Evolutionary conservation across 257 asterid species (phyloP), one percentile per base, ranked within the genome.

Genomic region (Pogostemon cablin): DNA sequence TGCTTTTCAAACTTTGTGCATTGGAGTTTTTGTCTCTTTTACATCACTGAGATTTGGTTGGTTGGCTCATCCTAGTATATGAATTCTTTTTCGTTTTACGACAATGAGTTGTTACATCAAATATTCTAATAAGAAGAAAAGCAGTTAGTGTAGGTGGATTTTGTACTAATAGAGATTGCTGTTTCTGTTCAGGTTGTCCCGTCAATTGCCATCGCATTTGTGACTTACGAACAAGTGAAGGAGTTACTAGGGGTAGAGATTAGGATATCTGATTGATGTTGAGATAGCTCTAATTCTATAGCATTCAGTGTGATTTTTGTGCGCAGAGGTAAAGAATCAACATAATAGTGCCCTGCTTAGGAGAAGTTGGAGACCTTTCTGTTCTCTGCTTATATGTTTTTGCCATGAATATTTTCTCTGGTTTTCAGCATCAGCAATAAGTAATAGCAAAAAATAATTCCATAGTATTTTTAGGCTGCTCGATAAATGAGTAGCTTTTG

Each of bases 191-290:
- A 92, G 98, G 98, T 92, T 47, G 96, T 89, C 38, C 98, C 98
- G 20, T 92, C 98, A 63, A 92, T 92, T 76, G 96, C 98, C 41
- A 86, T 92, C 54, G 96, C 98, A 2, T 92, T 92, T 46, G 98
- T 92, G 81, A 82, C 98, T 46, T 89, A 92, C 57, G 98, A 92
- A 81, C 98, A 92, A 87, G 93, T 92, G 86, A 92, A 87, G 81
- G 92, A 81, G 78, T 68, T 87, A 8, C 81, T 92, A 52, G 95
- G 97, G n/a, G 95, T 91, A 56, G 96, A 93, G 80, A 82, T 90
- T 77, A 86, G 90, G 71, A 93, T 90, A 72, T 87, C 96, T 38
- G 96, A 93, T 76, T 93, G 86, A 92, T 68, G 72, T 41, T 25
- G 76, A 62, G 74, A 55, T 71, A 75, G 72, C 77, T 60, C 59